These are phyloP conservation scores for Russula dissimulans DNA, from an alignment of 768 basidiomycete species.

Conservation along the genomic window DNA sequence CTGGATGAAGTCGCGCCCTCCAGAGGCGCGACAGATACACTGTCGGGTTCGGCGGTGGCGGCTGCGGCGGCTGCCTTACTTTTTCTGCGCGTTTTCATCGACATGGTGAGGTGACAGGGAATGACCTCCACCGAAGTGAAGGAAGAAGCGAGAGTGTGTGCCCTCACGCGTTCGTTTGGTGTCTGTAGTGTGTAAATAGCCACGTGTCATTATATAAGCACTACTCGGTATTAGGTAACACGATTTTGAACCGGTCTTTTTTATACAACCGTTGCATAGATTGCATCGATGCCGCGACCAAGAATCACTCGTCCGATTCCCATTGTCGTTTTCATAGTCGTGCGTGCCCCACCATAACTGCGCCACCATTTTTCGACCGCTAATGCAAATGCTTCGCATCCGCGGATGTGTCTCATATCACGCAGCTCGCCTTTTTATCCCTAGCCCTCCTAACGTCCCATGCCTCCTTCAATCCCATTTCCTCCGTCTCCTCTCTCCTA, in stretches of 20 bases:
- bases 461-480: background rate
- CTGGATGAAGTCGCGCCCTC: conserved; percentile 30
- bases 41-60: conserved; percentile 16
- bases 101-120: conserved; percentile 26
- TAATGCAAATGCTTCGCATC: background rate
- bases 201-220: too few relatives aligned
- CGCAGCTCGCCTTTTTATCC: background rate
- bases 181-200: too few relatives aligned
- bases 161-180: too few relatives aligned
- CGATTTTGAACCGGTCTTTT: too few relatives aligned
- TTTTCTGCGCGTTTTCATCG: conserved; percentile 52
- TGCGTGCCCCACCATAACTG: background rate
- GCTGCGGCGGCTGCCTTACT: conserved; percentile 43
- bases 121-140: background rate
- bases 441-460: background rate
- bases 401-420: background rate
- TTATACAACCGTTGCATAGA: too few relatives aligned
- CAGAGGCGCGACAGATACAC: conserved; percentile 27
- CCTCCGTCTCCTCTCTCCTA: background rate
- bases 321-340: background rate
- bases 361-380: background rate
- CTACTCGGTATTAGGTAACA: too few relatives aligned
- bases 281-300: background rate
- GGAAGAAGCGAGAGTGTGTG: background rate
- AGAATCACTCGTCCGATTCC: background rate